Conservation (phyloP, 164 flowering plant species). For the Berberis vulgaris region DNA sequence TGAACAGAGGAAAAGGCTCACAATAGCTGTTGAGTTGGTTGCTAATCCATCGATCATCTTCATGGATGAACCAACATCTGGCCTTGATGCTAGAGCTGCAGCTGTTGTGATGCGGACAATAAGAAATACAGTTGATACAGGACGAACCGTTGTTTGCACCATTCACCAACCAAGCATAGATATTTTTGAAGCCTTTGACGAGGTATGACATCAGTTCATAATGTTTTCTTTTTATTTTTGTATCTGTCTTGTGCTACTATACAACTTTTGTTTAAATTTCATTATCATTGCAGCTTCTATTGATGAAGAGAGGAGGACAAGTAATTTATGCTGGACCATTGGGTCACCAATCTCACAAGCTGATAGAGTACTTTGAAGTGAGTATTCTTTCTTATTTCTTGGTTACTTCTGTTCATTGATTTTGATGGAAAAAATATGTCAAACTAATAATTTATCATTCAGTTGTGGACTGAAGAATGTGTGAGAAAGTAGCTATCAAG, state of each 20-base stretch:
- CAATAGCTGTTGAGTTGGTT: constrained; percentile 65
- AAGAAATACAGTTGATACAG: constrained; percentile 65
- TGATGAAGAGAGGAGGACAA: constrained; percentile 91
- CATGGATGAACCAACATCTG: constrained; percentile 73
- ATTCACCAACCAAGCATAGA: constrained; percentile 77
- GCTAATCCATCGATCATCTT: constrained; percentile 72
- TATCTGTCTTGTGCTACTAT: not conserved
- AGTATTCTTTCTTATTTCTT: constrained; percentile 9
- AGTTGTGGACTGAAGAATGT: too few species aligned
- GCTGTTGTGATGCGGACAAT: constrained; percentile 75
- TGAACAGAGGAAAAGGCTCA: constrained; percentile 67
- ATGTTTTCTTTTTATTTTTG: not conserved
- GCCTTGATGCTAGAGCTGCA: constrained; percentile 66
- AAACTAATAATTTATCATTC: too few species aligned
- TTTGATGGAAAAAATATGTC: too few species aligned
- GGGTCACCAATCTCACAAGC: constrained; percentile 52
- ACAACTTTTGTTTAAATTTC: not conserved
- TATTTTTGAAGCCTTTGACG: constrained; percentile 75
- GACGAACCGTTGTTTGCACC: constrained; percentile 72
- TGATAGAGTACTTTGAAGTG: constrained; percentile 70
- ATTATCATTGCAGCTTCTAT: constrained; percentile 36
- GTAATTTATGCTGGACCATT: constrained; percentile 70
- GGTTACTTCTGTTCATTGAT: not conserved
- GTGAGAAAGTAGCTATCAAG: too few species aligned
- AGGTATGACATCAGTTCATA: constrained; percentile 26